These are phyloP conservation scores for Nemania sp. DNA, from an alignment of 2,329 filamentous ascomycete genomes.

Conservation along the genomic window DNA sequence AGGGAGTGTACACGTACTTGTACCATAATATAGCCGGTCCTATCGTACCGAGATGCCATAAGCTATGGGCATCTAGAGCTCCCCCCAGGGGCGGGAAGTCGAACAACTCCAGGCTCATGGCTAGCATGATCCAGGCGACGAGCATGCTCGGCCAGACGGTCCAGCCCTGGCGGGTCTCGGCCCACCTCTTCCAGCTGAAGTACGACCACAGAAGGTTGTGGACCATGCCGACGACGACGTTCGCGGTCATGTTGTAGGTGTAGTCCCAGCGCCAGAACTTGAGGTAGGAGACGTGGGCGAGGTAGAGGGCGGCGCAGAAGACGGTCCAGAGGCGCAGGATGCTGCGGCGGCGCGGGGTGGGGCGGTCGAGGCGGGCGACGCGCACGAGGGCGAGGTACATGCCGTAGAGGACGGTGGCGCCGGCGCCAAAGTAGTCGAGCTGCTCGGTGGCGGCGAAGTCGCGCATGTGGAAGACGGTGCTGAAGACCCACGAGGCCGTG, in stretches of 20 bases:
- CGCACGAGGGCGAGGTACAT: constrained; percentile 83
- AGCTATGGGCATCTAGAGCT: constrained; percentile 86
- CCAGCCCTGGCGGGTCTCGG: constrained; percentile 74
- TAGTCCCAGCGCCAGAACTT: constrained; percentile 91
- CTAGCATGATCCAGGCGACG: constrained; percentile 87
- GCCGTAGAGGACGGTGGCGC: constrained; percentile 87
- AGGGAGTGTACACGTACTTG: constrained; percentile 71
- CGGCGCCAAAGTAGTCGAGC: constrained; percentile 94
- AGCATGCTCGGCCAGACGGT: constrained; percentile 87
- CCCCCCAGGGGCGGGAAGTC: constrained; percentile 88
- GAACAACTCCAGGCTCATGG: constrained; percentile 93
- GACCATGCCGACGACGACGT: constrained; percentile 78
- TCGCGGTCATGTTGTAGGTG: constrained; percentile 96
- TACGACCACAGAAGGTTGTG: constrained; percentile 85
- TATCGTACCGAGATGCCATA: constrained; percentile 96
- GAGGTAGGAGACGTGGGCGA: constrained; percentile 79
- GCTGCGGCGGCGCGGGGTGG: constrained; percentile 47
- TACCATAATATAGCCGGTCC: constrained; percentile 90
- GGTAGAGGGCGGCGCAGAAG: constrained; percentile 72
- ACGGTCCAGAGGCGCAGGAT: constrained; percentile 75
- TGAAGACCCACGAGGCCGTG: constrained; percentile 82
- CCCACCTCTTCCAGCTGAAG: constrained; percentile 78
- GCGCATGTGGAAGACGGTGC: constrained; percentile 88
- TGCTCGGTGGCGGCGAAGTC: constrained; percentile 89
- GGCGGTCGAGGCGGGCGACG: constrained; percentile 78